A percentile compares a stretch with the other conserved stretches of the same genome.
These are phyloP conservation scores for Cladosporium sp. DNA, from an alignment of 2,329 filamentous ascomycete species.

Conservation along the genomic window DNA sequence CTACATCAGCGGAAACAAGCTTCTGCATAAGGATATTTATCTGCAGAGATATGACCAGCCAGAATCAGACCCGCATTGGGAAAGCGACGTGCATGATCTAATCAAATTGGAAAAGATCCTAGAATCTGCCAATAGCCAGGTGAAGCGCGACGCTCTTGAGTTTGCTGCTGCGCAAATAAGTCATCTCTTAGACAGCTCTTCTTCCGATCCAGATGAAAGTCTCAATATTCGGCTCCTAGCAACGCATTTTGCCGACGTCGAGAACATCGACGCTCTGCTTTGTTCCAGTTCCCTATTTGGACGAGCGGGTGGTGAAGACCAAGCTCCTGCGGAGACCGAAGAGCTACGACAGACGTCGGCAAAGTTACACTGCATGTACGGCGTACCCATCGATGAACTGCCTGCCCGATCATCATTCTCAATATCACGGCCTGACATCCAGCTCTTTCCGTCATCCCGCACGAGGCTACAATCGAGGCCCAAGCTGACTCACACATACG, in stretches of 20 bases:
- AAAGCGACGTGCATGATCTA: constrained; percentile 31
- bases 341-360: constrained; percentile 60
- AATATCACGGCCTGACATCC: constrained; percentile 18
- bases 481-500: constrained; percentile 45
- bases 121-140: constrained; percentile 34
- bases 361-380: constrained; percentile 64
- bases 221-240: constrained; percentile 40
- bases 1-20: constrained; percentile 54
- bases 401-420: constrained; percentile 26
- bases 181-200: constrained; percentile 22
- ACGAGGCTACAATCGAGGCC: constrained; percentile 20
- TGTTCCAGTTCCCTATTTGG: constrained; percentile 61
- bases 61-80: constrained; percentile 32
- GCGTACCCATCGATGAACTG: constrained; percentile 50
- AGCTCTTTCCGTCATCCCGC: constrained; percentile 17
- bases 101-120: constrained; percentile 44
- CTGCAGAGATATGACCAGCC: constrained; percentile 38
- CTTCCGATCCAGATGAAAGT: constrained; percentile 44
- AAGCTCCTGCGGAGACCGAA: constrained; percentile 37
- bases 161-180: constrained; percentile 24
- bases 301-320: constrained; percentile 44
- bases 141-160: constrained; percentile 38
- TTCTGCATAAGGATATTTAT: constrained; percentile 62
- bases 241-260: constrained; percentile 39
- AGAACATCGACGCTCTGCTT: constrained; percentile 58